Base-by-base conservation (phyloP, 2,329 filamentous ascomycete species). In the Clonostachys sp. region DNA sequence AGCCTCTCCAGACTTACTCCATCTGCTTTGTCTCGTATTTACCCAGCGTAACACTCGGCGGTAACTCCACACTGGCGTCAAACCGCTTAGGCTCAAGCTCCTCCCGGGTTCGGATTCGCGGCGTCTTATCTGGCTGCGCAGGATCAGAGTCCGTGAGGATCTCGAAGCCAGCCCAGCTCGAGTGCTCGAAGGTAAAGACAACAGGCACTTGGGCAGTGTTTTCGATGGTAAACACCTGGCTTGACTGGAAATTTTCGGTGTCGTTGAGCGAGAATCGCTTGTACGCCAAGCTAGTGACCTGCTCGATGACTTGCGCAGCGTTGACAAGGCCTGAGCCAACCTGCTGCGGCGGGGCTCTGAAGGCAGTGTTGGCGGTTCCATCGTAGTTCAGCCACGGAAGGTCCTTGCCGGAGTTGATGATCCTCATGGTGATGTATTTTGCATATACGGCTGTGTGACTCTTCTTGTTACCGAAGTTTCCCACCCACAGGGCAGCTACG, bases 301-400 rank as follows among this genome's bases (percentile, higher is more conserved):
- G 66, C 20, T 68, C 61, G 9, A 76, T 58, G 5, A 74, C 64
- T 44, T 73, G 70, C 50, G 63, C 67, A 5, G 72, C 73, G 48
- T 77, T 65, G 17, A 77, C 62, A 10, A 72, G 56, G 5, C 71
- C 71, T 20, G 58, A 64, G 24, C 71, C 71, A 53, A 57, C 60
- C 61, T 51, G 71, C 4, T 48, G 63, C 63, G 73, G 73, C 5
- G 68, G 63, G 57, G 56, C 66, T 69, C 18, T 54, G 59, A 45
- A 47, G 42, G 34, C 33, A 36, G 54, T 55, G 35, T 59, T 53
- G 5, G 41, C 40, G 24, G 24, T 30, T 30, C 24, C 24, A 30
- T 30, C 24, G 24, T 30, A 30, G 24, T 30, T 30, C 24, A 30
- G 24, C 47, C 47, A 49, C 2, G 50, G 50, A 3, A 55, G 17